Percentiles rank a stretch among this genome's conserved stretches.
These are phyloP conservation scores for Amorphotheca resinae DNA, from an alignment of 495 filamentous ascomycete genomes.

Conservation along the genomic window DNA sequence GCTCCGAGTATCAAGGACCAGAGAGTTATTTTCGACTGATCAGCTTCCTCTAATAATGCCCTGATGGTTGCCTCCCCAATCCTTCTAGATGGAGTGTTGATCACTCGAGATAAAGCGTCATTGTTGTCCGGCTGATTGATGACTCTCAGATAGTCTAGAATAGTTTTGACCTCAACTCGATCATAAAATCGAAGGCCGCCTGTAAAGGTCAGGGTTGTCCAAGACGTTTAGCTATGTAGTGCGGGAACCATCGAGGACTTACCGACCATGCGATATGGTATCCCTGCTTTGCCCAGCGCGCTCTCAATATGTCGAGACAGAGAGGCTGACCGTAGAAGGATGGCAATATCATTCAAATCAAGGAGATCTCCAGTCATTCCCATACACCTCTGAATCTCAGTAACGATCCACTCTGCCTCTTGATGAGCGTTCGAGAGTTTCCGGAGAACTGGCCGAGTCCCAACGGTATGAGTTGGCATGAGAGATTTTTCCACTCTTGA, in stretches of 20 bases:
- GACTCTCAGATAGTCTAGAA: slow-evolving; percentile 82
- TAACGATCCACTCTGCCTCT: slow-evolving; percentile 82
- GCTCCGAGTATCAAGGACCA: slow-evolving; percentile 62
- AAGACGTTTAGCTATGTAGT: background rate
- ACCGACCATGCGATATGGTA: slow-evolving; percentile 91
- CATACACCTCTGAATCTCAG: slow-evolving; percentile 64
- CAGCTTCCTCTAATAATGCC: slow-evolving; percentile 58
- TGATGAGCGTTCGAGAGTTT: slow-evolving; percentile 55
- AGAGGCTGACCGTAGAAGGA: slow-evolving; percentile 72
- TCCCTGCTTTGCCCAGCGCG: slow-evolving; percentile 70
- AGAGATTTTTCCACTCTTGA: slow-evolving; percentile 67
- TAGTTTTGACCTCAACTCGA: slow-evolving; percentile 73
- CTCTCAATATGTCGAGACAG: slow-evolving; percentile 78
- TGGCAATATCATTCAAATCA: slow-evolving; percentile 65
- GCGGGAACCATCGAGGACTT: too few relatives aligned
- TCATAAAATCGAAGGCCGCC: slow-evolving; percentile 84
- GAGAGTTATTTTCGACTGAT: slow-evolving; percentile 52
- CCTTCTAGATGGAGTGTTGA: slow-evolving; percentile 73
- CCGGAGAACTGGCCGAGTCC: slow-evolving; percentile 74
- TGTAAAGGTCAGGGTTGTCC: slow-evolving; percentile 7
- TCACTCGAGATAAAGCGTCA: slow-evolving; percentile 72
- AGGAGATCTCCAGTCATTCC: slow-evolving; percentile 62
- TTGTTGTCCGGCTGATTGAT: slow-evolving; percentile 79
- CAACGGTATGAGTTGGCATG: slow-evolving; percentile 66
- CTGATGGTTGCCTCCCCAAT: slow-evolving; percentile 76